Base-by-base conservation (phyloP, 768 basidiomycete genomes). In the Boletus rufocinnamomeus region DNA sequence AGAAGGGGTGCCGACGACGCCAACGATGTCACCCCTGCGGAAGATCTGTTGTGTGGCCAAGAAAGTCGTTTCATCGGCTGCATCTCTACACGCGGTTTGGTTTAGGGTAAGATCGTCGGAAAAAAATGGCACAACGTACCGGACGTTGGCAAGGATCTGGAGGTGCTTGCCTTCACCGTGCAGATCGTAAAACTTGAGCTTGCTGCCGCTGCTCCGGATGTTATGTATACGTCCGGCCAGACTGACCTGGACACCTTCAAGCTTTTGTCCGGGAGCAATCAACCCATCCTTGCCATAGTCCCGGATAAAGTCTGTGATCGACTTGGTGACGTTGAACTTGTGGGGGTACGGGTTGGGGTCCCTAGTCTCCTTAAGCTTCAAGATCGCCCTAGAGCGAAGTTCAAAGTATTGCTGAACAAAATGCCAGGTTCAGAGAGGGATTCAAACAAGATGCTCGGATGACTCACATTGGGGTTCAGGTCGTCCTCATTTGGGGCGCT, bases 311-410 rank as follows among this genome's bases (percentile, higher is more conserved):
- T 76, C 69, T 3, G 85, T 76, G 69, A 99, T 79, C 9, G 92
- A 93, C 60, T 75, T 79, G 56, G 88, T 79, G 23, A 98, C 95
- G 64, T 96, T 74, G 78, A 99, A 99, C 85, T 99, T 99, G 87
- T 99, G 97, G 8, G 97, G 97, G 79, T 98, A 99, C 2, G 97
- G 97, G 72, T 95, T 91, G 2, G 95, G 96, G 8, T 82, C 74
- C 72, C 89, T 89, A 30, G 91, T 89, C 70, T 87, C 81, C 75
- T 92, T 89, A 61, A 99, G 84, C 64, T 86, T 84, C 62, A 86
- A 83, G 66, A 99, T 94, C 66, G 91, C 87, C 49, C 93, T 86
- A 30, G 90, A 93, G 64, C 97, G 89, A 64, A 94, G 77, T 70
- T 98, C 95, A 71, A 89, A 96, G 81, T 98, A 99, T 93, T 96